Evolutionary conservation across 2,329 filamentous ascomycete genomes (phyloP).

Genomic region (Alternaria atra): DNA sequence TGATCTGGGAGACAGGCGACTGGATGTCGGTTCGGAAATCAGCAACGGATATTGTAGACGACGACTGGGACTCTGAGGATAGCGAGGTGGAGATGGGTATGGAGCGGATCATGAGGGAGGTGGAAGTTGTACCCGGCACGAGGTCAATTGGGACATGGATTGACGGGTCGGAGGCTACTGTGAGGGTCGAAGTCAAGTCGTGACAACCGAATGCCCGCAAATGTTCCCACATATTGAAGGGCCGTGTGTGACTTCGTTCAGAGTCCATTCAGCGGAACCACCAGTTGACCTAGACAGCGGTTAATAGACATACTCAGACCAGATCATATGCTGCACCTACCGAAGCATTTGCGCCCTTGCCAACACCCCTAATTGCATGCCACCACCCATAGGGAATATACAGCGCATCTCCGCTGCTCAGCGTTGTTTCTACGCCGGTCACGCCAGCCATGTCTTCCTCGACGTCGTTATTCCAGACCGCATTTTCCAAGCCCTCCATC

Average conservation of each 20-base stretch:
- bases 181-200: conserved; percentile 70
- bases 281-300: conserved; percentile 70
- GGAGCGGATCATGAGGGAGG: conserved; percentile 78
- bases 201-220: not conserved
- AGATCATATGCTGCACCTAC: conserved; percentile 47
- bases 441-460: conserved; percentile 8
- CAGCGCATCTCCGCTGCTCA: conserved; percentile 73
- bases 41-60: conserved; percentile 66
- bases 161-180: conserved; percentile 73
- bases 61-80: conserved; percentile 55
- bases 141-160: conserved; percentile 85
- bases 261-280: conserved; percentile 71
- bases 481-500: conserved; percentile 69
- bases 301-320: not conserved
- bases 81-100: conserved; percentile 66
- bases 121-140: conserved; percentile 80
- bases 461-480: conserved; percentile 70
- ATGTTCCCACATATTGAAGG: not conserved
- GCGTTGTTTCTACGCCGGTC: conserved; percentile 48
- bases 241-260: not conserved
- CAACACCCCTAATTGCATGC: conserved; percentile 79
- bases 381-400: conserved; percentile 88
- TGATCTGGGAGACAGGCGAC: conserved; percentile 91
- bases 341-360: conserved; percentile 66
- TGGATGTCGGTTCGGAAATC: conserved; percentile 76